Base-by-base conservation (phyloP, 352 stramenopile species). In the Pythium vanterpoolii region DNA sequence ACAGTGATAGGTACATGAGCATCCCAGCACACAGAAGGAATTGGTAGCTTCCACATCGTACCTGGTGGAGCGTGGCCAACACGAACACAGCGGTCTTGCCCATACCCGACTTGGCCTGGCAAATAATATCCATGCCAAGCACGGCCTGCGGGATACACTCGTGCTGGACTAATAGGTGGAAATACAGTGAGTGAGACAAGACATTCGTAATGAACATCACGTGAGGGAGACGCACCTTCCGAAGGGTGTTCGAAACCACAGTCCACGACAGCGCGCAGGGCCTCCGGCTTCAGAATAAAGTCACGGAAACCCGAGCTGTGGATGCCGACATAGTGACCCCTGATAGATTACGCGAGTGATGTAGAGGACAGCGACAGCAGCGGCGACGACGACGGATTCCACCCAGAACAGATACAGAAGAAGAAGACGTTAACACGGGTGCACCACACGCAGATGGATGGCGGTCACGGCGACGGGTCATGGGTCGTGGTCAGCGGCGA, bases 1-100 rank as follows among this genome's bases (percentile, higher is more conserved):
- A 21, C 4, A 18, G 27, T 13, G 10, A 52, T 45, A 1, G 13
- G 18, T 8, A 40, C 13, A n/a, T 19, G 38, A 47, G 50, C 18
- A 11, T 8, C 36, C n/a, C 13, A n/a, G 8, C 8, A 16, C 34
- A 42, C 1, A 10, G 7, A 51, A 27, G 16, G 3, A 19, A 21
- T 38, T 34, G 24, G 11, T 14, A 38, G 28, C 6, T 36, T 26
- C n/a, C 6, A 26, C 13, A 46, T 26, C 54, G 9, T 73, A 99
- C 91, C 85, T 99, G 97, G 77, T 99, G 97, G 43, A 99, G 83
- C 4, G 97, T 99, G 19, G 98, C 95, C 45, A 99, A 77, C 6
- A 99, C 97, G 71, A 99, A 99, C 33, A 99, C 98, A 44, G 98
- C 98, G 0, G 98, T 99, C 84, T 99, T 99, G 64, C 98, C 98